A percentile compares a stretch with the other conserved stretches of the same genome.
These are phyloP conservation scores for Pseudopyricularia cyperi DNA, from an alignment of 2,329 filamentous ascomycete species.

Conservation along the genomic window DNA sequence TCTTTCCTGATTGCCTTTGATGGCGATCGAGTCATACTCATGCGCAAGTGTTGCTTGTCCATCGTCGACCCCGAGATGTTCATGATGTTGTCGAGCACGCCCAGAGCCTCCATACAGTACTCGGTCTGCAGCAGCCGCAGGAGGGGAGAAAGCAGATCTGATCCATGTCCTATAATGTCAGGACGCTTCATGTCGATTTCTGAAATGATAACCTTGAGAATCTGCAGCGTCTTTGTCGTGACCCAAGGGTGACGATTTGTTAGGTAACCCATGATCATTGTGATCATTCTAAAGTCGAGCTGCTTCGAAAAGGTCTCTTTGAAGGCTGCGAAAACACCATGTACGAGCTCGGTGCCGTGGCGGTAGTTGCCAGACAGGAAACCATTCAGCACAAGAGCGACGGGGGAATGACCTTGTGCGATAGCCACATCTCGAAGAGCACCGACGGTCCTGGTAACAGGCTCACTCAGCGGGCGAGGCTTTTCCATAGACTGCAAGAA, in stretches of 20 bases:
- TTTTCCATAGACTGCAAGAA: constrained; percentile 68
- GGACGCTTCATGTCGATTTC: constrained; percentile 87
- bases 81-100: constrained; percentile 90
- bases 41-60: constrained; percentile 86
- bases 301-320: constrained; percentile 68
- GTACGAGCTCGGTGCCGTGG: constrained; percentile 55
- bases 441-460: constrained; percentile 50
- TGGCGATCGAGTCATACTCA: constrained; percentile 92
- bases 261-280: constrained; percentile 80
- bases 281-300: constrained; percentile 72
- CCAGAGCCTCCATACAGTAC: constrained; percentile 81
- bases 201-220: constrained; percentile 73
- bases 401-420: constrained; percentile 50
- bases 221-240: constrained; percentile 83
- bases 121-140: constrained; percentile 83
- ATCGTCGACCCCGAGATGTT: constrained; percentile 83
- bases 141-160: constrained; percentile 88
- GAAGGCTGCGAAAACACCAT: constrained; percentile 56
- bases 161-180: constrained; percentile 80
- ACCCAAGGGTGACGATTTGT: constrained; percentile 86
- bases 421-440: constrained; percentile 62
- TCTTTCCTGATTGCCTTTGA: constrained; percentile 82
- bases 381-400: constrained; percentile 56
- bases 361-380: constrained; percentile 57
- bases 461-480: constrained; percentile 31